A percentile compares a stretch with the other conserved stretches of the same genome.
phyloP scores from a whole-genome alignment of 2,329 filamentous ascomycete species.

The Exophiala sp. region DNA sequence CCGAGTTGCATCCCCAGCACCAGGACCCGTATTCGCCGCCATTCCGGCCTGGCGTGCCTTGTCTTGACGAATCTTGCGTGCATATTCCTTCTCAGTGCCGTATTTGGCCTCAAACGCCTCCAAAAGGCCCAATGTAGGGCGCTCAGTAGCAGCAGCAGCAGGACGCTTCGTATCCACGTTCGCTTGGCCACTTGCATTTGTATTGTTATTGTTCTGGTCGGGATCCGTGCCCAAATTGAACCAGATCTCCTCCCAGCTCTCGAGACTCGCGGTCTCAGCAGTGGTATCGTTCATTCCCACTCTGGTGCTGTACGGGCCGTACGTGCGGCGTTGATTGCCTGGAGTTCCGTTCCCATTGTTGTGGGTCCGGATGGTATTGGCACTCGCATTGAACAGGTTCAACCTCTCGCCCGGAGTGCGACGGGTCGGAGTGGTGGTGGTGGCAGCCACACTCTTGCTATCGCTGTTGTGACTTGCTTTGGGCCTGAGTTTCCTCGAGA shows the following conservation, averaged over 20 bases:
- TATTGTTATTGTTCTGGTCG: neutral
- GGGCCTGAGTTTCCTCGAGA: neutral
- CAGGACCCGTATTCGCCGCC: neutral
- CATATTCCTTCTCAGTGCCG: neutral
- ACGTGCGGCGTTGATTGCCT: conserved; percentile 2
- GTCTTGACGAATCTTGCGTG: too few relatives aligned
- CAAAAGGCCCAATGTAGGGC: too few relatives aligned
- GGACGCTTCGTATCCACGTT: neutral
- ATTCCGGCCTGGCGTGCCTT: too few relatives aligned
- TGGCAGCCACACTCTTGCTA: too few relatives aligned
- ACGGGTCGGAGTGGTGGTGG: too few relatives aligned
- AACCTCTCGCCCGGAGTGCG: too few relatives aligned
- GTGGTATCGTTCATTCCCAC: too few relatives aligned
- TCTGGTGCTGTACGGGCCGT: conserved; percentile 8
- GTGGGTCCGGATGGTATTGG: too few relatives aligned
- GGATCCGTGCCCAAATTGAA: conserved; percentile 19
- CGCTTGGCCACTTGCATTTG: neutral
- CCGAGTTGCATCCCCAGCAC: neutral
- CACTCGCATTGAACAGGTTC: too few relatives aligned
- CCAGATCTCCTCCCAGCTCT: conserved; percentile 23
- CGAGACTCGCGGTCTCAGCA: conserved; percentile 15
- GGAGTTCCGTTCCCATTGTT: neutral
- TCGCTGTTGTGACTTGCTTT: too few relatives aligned
- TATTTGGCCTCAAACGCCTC: too few relatives aligned
- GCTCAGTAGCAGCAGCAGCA: too few relatives aligned